A percentile compares a stretch with the other conserved stretches of the same genome.
phyloP scores from a whole-genome alignment of 768 basidiomycete genomes.

The Macrolepiota fuliginosa region DNA sequence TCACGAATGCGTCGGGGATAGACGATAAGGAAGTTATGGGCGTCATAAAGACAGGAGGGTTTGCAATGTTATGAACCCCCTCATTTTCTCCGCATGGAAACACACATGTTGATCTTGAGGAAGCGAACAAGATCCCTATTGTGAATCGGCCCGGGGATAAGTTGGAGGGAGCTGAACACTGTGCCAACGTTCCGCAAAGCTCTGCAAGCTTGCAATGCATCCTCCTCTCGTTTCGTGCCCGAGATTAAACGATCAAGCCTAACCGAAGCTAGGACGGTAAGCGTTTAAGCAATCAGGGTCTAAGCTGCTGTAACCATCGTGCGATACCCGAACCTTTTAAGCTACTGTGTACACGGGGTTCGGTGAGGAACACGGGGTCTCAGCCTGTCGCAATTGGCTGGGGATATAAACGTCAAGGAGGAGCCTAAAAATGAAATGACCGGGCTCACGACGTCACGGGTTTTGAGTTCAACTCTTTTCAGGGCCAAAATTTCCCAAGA shows the following conservation, averaged over 20 bases:
- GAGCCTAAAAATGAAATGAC: background rate
- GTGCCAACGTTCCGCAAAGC: background rate
- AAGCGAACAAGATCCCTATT: background rate
- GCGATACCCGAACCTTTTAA: too few species aligned
- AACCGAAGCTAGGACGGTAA: too few species aligned
- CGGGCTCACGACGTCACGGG: too few species aligned
- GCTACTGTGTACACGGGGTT: too few species aligned
- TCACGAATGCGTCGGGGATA: background rate
- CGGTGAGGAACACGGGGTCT: too few species aligned
- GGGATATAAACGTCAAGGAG: background rate
- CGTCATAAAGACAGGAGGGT: background rate
- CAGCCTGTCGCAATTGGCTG: too few species aligned
- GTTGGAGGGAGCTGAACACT: too few species aligned
- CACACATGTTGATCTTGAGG: background rate
- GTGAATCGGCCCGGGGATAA: background rate
- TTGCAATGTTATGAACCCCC: background rate
- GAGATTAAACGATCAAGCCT: too few species aligned
- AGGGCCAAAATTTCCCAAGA: background rate
- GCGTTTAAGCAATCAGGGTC: too few species aligned
- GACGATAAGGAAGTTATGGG: background rate
- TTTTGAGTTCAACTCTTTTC: background rate
- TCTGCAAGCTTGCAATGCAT: too few species aligned
- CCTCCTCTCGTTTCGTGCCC: too few species aligned
- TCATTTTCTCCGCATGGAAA: background rate
- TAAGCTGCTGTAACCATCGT: too few species aligned